Evolutionary conservation across 225 moss, liverwort and hornwort genomes (phyloP), one percentile per base, ranked within the genome.

Genomic region (Sphagnum contortum): DNA sequence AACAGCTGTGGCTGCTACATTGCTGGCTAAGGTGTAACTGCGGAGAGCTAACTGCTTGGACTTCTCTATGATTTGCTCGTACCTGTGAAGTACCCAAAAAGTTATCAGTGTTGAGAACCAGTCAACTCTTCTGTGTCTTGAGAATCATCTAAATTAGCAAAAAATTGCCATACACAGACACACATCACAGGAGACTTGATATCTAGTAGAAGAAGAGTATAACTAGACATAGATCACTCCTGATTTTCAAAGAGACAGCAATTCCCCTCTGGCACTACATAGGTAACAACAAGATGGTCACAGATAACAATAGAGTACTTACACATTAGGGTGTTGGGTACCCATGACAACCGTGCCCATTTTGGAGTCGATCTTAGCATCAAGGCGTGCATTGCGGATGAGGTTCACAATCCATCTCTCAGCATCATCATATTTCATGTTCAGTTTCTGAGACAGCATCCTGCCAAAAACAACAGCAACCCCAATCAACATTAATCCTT

Each of bases 361-460:
- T 78, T 92, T 92, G 2, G 92, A 96, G 60, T 90, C 90, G 49
- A 92, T 96, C 66, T 92, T 96, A 50, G 92, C 95, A 68, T 96
- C 95, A 65, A 92, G 78, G 49, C 95, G 81, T 57, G 95, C 95
- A 64, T 83, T 92, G 60, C 92, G 83, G 63, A 96, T 88, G 57
- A 96, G 87, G 59, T 92, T 96, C 64, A 96, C 88, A 54, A 96
- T 96, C 95, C 95, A 96, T 66, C 95, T 84, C 73, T 96, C 92
- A 9, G 90, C 95, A 79, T 92, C 92, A 65, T 92, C 92, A 66
- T 90, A 96, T 64, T 92, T 96, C 95, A 96, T 90, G 64, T 92
- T 96, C 74, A 96, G 46, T 73, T 96, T 96, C 72, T 96, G 88
- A 57, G 95, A 83, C 72, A 96, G 83, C 92, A 90, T 85, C 68